Conservation (phyloP, 768 basidiomycete species). For the Lentinula detonsa region DNA sequence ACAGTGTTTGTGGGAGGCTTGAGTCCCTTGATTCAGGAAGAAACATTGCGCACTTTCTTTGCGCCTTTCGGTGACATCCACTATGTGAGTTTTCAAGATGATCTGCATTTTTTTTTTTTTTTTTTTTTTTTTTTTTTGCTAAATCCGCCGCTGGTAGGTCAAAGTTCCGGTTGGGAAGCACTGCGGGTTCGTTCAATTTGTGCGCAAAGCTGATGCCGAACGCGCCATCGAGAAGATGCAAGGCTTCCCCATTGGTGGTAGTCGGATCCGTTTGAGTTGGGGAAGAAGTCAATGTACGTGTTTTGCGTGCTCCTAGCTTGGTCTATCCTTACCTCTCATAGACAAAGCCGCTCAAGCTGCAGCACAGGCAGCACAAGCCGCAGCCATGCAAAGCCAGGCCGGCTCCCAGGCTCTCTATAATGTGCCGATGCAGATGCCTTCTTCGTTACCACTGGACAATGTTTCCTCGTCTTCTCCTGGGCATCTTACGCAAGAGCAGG, state of each 20-base stretch:
- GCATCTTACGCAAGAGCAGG: slow-evolving; percentile 55
- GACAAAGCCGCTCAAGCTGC: slow-evolving; percentile 91
- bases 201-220: slow-evolving; percentile 87
- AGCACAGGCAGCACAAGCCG: slow-evolving; percentile 75
- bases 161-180: slow-evolving; percentile 96
- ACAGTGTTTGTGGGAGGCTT: slow-evolving; percentile 93
- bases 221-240: slow-evolving; percentile 95
- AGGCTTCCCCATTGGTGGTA: slow-evolving; percentile 91
- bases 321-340: slow-evolving; percentile 20
- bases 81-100: slow-evolving; percentile 48
- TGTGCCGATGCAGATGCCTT: slow-evolving; percentile 7
- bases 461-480: slow-evolving; percentile 17
- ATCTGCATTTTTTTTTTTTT: neutral
- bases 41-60: slow-evolving; percentile 87
- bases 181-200: slow-evolving; percentile 95
- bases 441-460: neutral
- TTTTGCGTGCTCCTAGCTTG: neutral
- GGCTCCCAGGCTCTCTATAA: slow-evolving; percentile 4
- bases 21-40: slow-evolving; percentile 84
- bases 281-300: slow-evolving; percentile 84
- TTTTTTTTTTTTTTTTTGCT: slow-evolving; percentile 2
- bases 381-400: slow-evolving; percentile 48
- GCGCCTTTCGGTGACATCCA: slow-evolving; percentile 91
- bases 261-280: slow-evolving; percentile 88
- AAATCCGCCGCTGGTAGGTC: slow-evolving; percentile 44